Conservation (phyloP, 2,329 filamentous ascomycete genomes). For the Talaromyces sp. region DNA sequence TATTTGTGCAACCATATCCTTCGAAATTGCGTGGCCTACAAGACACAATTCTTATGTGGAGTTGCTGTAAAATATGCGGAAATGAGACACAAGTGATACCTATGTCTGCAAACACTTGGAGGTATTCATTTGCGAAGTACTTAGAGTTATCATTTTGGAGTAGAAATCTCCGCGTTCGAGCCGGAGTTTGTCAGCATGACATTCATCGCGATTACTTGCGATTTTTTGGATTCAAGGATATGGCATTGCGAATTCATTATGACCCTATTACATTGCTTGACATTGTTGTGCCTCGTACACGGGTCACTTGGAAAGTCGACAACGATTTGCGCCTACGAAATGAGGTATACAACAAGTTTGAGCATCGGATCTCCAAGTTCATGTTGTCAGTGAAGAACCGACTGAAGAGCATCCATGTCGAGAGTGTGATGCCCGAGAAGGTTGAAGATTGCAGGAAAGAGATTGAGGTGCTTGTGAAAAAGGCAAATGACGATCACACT, state of each 20-base stretch:
- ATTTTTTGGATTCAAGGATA: slow-evolving; percentile 85
- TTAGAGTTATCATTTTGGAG: slow-evolving; percentile 98
- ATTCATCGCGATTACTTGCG: slow-evolving; percentile 87
- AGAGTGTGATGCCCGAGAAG: slow-evolving; percentile 86
- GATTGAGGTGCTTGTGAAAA: slow-evolving; percentile 72
- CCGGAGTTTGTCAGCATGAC: slow-evolving; percentile 80
- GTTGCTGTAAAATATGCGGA: slow-evolving; percentile 85
- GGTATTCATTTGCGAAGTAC: slow-evolving; percentile 98
- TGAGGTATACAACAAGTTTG: slow-evolving; percentile 75
- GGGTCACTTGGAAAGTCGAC: slow-evolving; percentile 97
- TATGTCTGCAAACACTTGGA: slow-evolving; percentile 94
- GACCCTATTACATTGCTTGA: slow-evolving; percentile 90
- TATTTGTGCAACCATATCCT: slow-evolving; percentile 76
- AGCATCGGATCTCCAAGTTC: slow-evolving; percentile 79
- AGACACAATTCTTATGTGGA: slow-evolving; percentile 94
- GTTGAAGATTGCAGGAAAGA: slow-evolving; percentile 75
- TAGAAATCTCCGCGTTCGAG: slow-evolving; percentile 69
- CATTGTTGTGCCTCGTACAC: slow-evolving; percentile 83
- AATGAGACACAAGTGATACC: slow-evolving; percentile 83
- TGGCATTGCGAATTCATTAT: slow-evolving; percentile 84
- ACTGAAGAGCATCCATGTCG: slow-evolving; percentile 82
- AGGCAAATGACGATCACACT: slow-evolving; percentile 77
- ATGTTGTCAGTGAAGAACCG: slow-evolving; percentile 81
- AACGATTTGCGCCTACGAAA: slow-evolving; percentile 91
- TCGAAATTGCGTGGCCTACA: slow-evolving; percentile 62